These are phyloP conservation scores for Bretschneidera sinensis DNA, from an alignment of 345 rosid genomes.

Conservation along the genomic window DNA sequence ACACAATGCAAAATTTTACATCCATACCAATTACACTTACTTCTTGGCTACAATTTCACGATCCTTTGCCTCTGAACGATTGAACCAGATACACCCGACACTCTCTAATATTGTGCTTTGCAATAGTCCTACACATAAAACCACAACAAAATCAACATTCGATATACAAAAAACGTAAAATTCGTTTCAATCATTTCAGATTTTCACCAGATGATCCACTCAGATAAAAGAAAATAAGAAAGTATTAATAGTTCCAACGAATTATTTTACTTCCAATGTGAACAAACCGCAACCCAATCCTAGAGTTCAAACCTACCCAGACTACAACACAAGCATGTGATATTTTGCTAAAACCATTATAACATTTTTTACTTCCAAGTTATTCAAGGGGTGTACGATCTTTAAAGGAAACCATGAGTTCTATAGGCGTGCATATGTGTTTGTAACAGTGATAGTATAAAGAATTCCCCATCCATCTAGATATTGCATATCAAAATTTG, in stretches of 20 bases:
- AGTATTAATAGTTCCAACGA: not conserved
- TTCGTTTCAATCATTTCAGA: not conserved
- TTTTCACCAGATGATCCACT: not conserved
- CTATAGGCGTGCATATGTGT: not conserved
- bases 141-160: constrained; percentile 18
- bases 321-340: not conserved
- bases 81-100: constrained; percentile 96
- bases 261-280: not conserved
- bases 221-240: too few species aligned
- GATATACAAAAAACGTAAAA: constrained; percentile 7
- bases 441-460: not conserved
- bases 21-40: constrained; percentile 36
- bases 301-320: not conserved
- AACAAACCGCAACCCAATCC: not conserved
- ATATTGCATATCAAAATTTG: not conserved
- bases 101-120: constrained; percentile 98
- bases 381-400: too few species aligned
- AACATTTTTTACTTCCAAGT: not conserved
- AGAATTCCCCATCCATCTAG: not conserved
- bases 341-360: not conserved
- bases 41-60: constrained; percentile 93
- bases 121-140: constrained; percentile 59
- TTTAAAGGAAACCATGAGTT: too few species aligned
- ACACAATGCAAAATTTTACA: constrained; percentile 1
- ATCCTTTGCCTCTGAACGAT: constrained; percentile 92